A percentile compares a stretch with the other conserved stretches of the same genome.
These are phyloP conservation scores for Aspergillus eucalypticola DNA, from an alignment of 2,329 filamentous ascomycete genomes.

Conservation along the genomic window DNA sequence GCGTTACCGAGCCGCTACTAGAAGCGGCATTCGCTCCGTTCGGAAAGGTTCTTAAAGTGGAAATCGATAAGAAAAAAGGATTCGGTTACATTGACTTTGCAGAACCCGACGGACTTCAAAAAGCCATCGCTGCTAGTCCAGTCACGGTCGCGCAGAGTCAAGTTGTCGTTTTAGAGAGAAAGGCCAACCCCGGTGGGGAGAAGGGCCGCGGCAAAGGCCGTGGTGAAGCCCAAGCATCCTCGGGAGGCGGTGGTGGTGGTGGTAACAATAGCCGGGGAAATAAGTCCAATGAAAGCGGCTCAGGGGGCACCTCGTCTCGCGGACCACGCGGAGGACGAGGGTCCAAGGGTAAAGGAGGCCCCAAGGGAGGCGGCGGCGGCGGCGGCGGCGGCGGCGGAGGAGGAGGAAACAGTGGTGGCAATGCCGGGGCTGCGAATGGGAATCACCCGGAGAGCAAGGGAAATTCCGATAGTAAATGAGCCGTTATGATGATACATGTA, in stretches of 20 bases:
- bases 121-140: conserved; percentile 79
- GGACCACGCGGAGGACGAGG: conserved; percentile 23
- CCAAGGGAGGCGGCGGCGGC: conserved; percentile 13
- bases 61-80: conserved; percentile 92
- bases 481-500: conserved; percentile 8
- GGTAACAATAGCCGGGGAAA: conserved; percentile 11
- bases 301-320: conserved; percentile 20
- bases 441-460: conserved; percentile 16
- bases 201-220: conserved; percentile 36
- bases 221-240: conserved; percentile 21
- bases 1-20: conserved; percentile 80
- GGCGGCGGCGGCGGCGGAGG: background rate
- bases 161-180: conserved; percentile 77
- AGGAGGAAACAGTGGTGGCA: background rate
- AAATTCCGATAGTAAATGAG: conserved; percentile 20
- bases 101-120: conserved; percentile 69
- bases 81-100: conserved; percentile 92
- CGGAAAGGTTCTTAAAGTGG: conserved; percentile 74
- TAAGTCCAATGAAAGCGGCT: conserved; percentile 19
- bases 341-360: conserved; percentile 18
- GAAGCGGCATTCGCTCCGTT: conserved; percentile 72
- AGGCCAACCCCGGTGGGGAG: conserved; percentile 35
- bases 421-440: conserved; percentile 7
- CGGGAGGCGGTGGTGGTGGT: conserved; percentile 2
- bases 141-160: conserved; percentile 80